These are phyloP conservation scores for Clavispora asparagi DNA, from an alignment of 805 yeast genomes.

Conservation along the genomic window DNA sequence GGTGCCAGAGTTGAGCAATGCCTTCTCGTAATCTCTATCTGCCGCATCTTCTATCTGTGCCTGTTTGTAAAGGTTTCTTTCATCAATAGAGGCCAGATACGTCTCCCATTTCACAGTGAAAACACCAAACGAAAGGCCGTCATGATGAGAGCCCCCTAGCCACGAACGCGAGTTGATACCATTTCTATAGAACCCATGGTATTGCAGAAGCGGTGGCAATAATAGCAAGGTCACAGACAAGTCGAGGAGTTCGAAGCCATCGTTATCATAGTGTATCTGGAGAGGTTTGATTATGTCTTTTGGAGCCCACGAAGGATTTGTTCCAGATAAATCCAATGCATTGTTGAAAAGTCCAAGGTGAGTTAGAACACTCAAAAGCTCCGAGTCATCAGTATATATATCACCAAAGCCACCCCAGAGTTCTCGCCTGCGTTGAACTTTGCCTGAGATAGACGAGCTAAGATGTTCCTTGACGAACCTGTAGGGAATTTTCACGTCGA, in stretches of 20 bases:
- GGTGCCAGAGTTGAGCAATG: conserved; percentile 14
- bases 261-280: conserved; percentile 9
- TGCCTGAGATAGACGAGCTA: conserved; percentile 40
- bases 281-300: conserved; percentile 23
- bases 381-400: conserved; percentile 91
- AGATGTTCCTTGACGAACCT: conserved; percentile 33
- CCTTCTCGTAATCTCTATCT: conserved; percentile 15
- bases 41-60: conserved; percentile 21
- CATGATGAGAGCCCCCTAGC: conserved; percentile 51
- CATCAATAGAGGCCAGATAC: conserved; percentile 25
- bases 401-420: conserved; percentile 83
- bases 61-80: conserved; percentile 24
- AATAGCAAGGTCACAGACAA: conserved; percentile 54
- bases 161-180: conserved; percentile 75
- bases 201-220: conserved; percentile 63
- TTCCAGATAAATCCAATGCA: conserved; percentile 22
- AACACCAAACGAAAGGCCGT: conserved; percentile 72
- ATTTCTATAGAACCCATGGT: conserved; percentile 61
- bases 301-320: conserved; percentile 27
- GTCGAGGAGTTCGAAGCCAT: conserved; percentile 31
- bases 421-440: conserved; percentile 28
- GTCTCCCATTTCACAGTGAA: conserved; percentile 48
- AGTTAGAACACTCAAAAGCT: conserved; percentile 64
- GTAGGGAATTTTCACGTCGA: conserved; percentile 56
- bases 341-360: conserved; percentile 66